A percentile compares a stretch with the other conserved stretches of the same genome.
Evolutionary conservation across 352 stramenopile genomes (phyloP).

Genomic region (Hyaloperonospora arabidopsidis): DNA sequence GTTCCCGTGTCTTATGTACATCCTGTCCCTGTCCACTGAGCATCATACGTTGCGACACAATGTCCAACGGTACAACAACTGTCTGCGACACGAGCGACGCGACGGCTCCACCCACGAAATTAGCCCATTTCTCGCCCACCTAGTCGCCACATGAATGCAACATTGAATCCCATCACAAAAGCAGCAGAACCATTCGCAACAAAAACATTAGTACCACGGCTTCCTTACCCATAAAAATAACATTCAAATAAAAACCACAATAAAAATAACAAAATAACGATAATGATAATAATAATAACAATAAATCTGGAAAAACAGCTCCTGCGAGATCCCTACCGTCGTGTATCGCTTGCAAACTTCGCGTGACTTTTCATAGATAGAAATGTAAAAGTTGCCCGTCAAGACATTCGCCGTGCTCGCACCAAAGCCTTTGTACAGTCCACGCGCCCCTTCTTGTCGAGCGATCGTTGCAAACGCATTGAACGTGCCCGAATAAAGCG

Average conservation of each 20-base stretch:
- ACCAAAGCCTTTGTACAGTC: slow-evolving; percentile 85
- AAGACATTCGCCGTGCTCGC: slow-evolving; percentile 79
- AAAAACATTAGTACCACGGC: slow-evolving; percentile 3
- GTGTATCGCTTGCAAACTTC: slow-evolving; percentile 59
- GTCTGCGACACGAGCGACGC: slow-evolving; percentile 82
- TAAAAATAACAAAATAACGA: no score
- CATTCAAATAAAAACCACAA: no score
- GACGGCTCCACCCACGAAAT: slow-evolving; percentile 68
- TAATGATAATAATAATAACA: background rate
- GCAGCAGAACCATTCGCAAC: background rate
- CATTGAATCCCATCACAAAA: background rate
- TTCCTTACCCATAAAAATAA: no score
- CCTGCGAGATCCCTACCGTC: slow-evolving; percentile 18
- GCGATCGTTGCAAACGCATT: slow-evolving; percentile 83
- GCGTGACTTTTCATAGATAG: slow-evolving; percentile 77
- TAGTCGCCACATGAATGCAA: slow-evolving; percentile 7
- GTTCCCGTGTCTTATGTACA: slow-evolving; percentile 49
- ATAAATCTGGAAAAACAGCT: background rate
- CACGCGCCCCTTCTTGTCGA: slow-evolving; percentile 59
- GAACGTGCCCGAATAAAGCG: slow-evolving; percentile 71
- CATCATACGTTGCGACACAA: slow-evolving; percentile 88
- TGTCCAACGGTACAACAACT: slow-evolving; percentile 81
- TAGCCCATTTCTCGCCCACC: slow-evolving; percentile 54
- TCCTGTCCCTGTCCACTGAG: slow-evolving; percentile 68
- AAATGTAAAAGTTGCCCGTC: slow-evolving; percentile 87